Conservation (phyloP, 2,329 filamentous ascomycete species). For the Botrytis galanthina region DNA sequence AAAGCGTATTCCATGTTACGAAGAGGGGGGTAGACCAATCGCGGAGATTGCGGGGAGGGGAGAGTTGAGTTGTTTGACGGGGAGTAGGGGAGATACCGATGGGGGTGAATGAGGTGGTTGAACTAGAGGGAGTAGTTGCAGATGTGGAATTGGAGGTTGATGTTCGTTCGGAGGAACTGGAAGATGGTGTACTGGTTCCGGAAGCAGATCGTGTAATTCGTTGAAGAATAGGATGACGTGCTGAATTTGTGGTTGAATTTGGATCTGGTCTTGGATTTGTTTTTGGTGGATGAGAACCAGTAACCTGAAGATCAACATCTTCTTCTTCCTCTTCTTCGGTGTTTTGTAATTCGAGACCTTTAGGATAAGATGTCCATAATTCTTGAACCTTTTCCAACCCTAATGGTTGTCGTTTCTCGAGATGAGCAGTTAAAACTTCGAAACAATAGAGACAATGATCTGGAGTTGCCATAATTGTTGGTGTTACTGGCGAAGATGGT, state of each 20-base stretch:
- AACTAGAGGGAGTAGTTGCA: constrained; percentile 47
- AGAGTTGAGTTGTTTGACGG: constrained; percentile 28
- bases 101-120: constrained; percentile 39
- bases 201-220: constrained; percentile 22
- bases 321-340: constrained; percentile 40
- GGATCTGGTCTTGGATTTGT: constrained; percentile 2
- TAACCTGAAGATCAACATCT: not conserved
- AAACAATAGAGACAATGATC: constrained; percentile 93
- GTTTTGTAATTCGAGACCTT: constrained; percentile 39
- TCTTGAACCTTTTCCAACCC: constrained; percentile 67
- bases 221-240: constrained; percentile 26
- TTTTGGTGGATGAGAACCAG: not conserved
- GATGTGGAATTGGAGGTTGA: constrained; percentile 36
- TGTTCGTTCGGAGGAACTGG: constrained; percentile 12
- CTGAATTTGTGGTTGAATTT: constrained; percentile 7
- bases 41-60: constrained; percentile 35
- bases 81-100: constrained; percentile 26
- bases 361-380: constrained; percentile 50
- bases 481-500: not conserved
- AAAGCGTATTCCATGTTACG: constrained; percentile 79
- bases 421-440: constrained; percentile 75
- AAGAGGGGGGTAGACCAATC: constrained; percentile 69
- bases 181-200: constrained; percentile 11
- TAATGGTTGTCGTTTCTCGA: constrained; percentile 67
- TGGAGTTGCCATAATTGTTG: constrained; percentile 68